Evolutionary conservation across 2,329 filamentous ascomycete species (phyloP).

Genomic region (Colletotrichum simmondsii): DNA sequence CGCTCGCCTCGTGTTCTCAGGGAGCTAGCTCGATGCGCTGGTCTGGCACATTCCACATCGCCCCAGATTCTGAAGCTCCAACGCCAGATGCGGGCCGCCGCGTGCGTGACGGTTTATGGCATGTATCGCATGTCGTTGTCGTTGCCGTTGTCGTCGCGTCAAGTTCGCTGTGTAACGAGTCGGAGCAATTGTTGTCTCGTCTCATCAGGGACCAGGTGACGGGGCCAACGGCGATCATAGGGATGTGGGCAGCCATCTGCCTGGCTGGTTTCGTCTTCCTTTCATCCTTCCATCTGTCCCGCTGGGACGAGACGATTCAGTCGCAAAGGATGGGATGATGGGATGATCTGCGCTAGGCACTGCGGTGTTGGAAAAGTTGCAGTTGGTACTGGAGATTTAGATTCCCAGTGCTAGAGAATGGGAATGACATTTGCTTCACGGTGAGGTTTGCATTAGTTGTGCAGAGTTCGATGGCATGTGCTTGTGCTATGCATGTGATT

Average conservation of each 20-base stretch:
- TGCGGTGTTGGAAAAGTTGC: not conserved
- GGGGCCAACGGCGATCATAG: not conserved
- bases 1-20: not conserved
- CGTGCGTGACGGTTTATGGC: not conserved
- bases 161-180: not conserved
- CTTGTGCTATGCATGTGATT: not conserved
- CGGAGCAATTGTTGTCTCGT: not conserved
- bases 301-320: not conserved
- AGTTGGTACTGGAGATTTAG: not conserved
- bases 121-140: not conserved
- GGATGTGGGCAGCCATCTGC: not conserved
- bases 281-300: not conserved
- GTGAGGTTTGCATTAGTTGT: not conserved
- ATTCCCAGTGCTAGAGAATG: not conserved
- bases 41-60: not conserved
- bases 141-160: not conserved
- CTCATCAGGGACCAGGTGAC: not conserved
- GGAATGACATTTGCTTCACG: not conserved
- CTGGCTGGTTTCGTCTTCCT: not conserved
- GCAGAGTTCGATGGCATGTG: not conserved
- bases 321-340: not conserved
- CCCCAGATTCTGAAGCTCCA: not conserved
- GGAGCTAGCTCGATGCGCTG: not conserved
- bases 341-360: conserved; percentile 7
- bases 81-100: not conserved